phyloP scores from a whole-genome alignment of 2,329 filamentous ascomycete species.

The Aspergillus phoenicis region DNA sequence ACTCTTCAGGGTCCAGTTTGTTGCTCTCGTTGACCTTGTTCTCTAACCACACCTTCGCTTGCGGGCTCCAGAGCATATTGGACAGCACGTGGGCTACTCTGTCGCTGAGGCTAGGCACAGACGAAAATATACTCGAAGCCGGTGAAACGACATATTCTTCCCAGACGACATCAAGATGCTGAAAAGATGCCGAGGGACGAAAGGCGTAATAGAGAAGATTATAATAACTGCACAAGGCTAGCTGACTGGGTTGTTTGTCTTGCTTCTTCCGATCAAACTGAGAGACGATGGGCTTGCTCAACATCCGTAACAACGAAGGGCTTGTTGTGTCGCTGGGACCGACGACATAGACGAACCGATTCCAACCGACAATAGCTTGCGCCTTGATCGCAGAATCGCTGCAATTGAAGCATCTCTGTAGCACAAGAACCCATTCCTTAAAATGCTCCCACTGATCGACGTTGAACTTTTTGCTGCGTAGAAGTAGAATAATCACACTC shows the following conservation, averaged over 20 bases:
- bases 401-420: constrained; percentile 83
- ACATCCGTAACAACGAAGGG: constrained; percentile 60
- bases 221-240: constrained; percentile 72
- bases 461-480: constrained; percentile 64
- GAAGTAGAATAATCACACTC: constrained; percentile 77
- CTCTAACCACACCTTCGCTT: constrained; percentile 69
- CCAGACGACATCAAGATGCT: constrained; percentile 78
- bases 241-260: constrained; percentile 57
- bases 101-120: constrained; percentile 54
- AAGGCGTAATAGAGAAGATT: constrained; percentile 83
- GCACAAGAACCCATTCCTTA: constrained; percentile 72
- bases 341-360: constrained; percentile 75
- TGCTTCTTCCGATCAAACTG: constrained; percentile 68
- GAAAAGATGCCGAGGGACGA: constrained; percentile 65
- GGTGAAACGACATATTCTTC: constrained; percentile 70
- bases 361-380: constrained; percentile 84
- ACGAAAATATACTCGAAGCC: constrained; percentile 59
- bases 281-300: constrained; percentile 68
- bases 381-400: constrained; percentile 69
- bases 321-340: constrained; percentile 63
- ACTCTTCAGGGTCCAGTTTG: constrained; percentile 67
- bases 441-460: constrained; percentile 71
- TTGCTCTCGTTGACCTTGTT: constrained; percentile 66
- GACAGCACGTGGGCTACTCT: constrained; percentile 70
- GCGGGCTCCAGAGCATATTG: constrained; percentile 61